Evolutionary conservation across 1,139 yeast species (phyloP).

Genomic region (Scheffersomyces quercinus): DNA sequence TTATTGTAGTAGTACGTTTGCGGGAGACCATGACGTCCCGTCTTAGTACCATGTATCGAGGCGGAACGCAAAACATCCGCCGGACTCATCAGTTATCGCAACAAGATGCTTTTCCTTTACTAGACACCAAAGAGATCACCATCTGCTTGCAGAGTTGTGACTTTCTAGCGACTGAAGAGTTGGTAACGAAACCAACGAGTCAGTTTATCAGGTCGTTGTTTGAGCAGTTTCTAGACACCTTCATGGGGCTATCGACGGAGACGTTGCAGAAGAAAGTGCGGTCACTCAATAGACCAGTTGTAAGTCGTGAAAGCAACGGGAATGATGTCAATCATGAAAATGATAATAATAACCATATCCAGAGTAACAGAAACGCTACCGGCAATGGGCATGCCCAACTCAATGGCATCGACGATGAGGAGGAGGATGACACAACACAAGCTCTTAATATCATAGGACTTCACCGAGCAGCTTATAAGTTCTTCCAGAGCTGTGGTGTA

Average conservation of each 20-base stretch:
- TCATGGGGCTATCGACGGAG: conserved; percentile 46
- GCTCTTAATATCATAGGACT: conserved; percentile 44
- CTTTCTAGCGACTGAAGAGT: conserved; percentile 62
- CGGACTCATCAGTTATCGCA: conserved; percentile 17
- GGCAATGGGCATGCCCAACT: not conserved
- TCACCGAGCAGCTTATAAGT: conserved; percentile 60
- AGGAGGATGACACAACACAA: conserved; percentile 32
- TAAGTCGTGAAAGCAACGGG: not conserved
- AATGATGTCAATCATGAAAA: conserved; percentile 1
- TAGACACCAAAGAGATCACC: conserved; percentile 65
- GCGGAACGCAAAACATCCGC: conserved; percentile 19
- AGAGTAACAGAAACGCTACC: not conserved
- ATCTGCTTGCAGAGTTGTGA: conserved; percentile 65
- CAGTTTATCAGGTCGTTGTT: conserved; percentile 61
- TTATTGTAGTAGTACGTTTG: no score
- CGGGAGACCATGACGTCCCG: conserved; percentile 20
- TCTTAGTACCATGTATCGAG: conserved; percentile 25
- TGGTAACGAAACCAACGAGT: conserved; percentile 64
- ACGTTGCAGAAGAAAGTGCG: conserved; percentile 9
- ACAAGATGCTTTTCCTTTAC: conserved; percentile 59
- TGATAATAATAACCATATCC: not conserved
- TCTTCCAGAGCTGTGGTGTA: conserved; percentile 73
- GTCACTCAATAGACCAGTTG: not conserved
- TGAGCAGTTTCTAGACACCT: conserved; percentile 71
- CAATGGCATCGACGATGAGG: conserved; percentile 13